These are phyloP conservation scores for Scutellaria minor DNA, from an alignment of 257 asterid species.

Conservation along the genomic window DNA sequence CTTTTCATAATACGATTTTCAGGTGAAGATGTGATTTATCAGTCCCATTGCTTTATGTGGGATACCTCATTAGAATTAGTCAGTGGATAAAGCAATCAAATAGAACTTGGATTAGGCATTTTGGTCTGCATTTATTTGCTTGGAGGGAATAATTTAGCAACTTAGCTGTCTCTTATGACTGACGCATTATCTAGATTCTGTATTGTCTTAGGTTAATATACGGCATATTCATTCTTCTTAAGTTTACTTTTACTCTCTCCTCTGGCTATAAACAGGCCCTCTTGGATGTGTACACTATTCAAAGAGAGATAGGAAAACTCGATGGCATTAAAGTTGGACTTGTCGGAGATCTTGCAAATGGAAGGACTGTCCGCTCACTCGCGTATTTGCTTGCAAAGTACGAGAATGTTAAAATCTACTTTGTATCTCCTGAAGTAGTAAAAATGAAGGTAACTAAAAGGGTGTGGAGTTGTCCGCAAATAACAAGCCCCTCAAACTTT, in stretches of 20 bases:
- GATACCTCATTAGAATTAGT: neutral
- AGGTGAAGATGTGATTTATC: neutral
- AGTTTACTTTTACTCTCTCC: neutral
- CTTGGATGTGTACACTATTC: conserved; percentile 70
- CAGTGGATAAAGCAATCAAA: conserved; percentile 2
- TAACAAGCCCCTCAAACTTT: neutral
- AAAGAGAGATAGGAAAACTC: conserved; percentile 75
- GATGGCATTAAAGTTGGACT: conserved; percentile 80
- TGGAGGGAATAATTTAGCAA: conserved; percentile 1
- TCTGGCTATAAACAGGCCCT: conserved; percentile 58
- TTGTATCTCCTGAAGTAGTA: conserved; percentile 82
- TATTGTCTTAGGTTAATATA: neutral
- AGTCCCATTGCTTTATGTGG: neutral
- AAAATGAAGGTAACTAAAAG: conserved; percentile 71
- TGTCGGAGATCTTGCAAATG: conserved; percentile 90
- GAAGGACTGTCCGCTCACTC: conserved; percentile 88
- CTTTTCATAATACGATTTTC: neutral
- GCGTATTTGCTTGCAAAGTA: conserved; percentile 79
- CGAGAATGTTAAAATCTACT: conserved; percentile 72
- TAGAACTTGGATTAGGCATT: conserved; percentile 5
- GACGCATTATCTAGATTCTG: neutral
- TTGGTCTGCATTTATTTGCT: neutral
- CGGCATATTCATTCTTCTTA: neutral
- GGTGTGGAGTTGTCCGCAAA: neutral
- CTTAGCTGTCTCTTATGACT: neutral